phyloP scores from a whole-genome alignment of 108 stramenopile genomes.

The Skeletonema menzelii region DNA sequence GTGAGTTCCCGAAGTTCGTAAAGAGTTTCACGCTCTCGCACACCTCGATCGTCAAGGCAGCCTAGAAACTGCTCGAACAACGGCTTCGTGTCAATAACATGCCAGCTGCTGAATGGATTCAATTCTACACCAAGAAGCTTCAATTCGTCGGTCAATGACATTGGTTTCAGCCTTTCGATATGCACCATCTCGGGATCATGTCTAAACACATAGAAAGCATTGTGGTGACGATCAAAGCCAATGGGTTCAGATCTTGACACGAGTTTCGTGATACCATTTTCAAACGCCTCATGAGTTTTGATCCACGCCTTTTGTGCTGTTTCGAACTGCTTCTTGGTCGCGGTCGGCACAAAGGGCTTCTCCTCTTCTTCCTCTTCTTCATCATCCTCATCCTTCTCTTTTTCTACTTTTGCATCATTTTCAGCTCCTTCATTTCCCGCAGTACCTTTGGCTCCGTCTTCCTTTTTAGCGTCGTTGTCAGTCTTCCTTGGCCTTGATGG shows the following conservation, averaged over 20 bases:
- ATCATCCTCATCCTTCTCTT: constrained; percentile 12
- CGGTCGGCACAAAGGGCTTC: constrained; percentile 45
- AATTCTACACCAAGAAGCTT: constrained; percentile 41
- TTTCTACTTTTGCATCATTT: constrained; percentile 13
- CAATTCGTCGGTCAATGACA: constrained; percentile 39
- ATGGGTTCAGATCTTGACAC: constrained; percentile 72
- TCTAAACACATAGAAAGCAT: constrained; percentile 69
- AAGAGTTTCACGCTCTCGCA: constrained; percentile 66
- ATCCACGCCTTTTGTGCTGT: constrained; percentile 57
- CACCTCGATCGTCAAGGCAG: constrained; percentile 74
- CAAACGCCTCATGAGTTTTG: constrained; percentile 73
- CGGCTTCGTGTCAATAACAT: constrained; percentile 69
- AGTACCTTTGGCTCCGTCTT: constrained; percentile 13
- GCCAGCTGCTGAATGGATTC: constrained; percentile 63
- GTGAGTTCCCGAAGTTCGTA: constrained; percentile 42
- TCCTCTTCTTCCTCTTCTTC: constrained; percentile 16
- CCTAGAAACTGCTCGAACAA: constrained; percentile 62
- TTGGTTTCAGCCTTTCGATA: constrained; percentile 52
- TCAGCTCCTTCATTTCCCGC: constrained; percentile 26
- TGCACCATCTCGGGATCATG: constrained; percentile 76
- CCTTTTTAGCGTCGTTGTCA: constrained; percentile 26
- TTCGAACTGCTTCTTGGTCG: constrained; percentile 59
- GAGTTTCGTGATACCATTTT: constrained; percentile 61
- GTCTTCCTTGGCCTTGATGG: constrained; percentile 24
- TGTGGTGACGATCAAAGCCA: constrained; percentile 73